Evolutionary conservation across 2,329 filamentous ascomycete species (phyloP).

Genomic region (Fusarium concolor): DNA sequence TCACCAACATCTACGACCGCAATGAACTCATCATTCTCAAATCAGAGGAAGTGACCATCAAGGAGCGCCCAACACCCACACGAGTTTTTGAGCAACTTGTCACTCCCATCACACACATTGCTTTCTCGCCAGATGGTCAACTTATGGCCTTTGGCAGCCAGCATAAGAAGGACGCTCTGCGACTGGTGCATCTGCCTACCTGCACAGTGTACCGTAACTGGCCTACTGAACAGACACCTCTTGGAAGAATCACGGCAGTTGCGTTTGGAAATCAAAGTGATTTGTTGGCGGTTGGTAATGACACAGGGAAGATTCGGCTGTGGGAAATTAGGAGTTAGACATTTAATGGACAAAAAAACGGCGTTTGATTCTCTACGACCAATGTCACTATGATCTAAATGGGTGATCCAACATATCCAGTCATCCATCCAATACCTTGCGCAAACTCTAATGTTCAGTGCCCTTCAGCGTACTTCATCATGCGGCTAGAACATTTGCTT

Average conservation of each 20-base stretch:
- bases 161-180: constrained; percentile 88
- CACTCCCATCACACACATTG: constrained; percentile 82
- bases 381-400: background rate
- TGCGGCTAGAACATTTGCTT: constrained; percentile 1
- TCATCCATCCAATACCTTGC: background rate
- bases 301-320: constrained; percentile 85
- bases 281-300: constrained; percentile 87
- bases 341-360: constrained; percentile 37
- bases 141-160: constrained; percentile 86
- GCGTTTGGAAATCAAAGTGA: constrained; percentile 75
- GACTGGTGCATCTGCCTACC: constrained; percentile 88
- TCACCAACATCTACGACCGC: constrained; percentile 94
- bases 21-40: constrained; percentile 65
- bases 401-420: background rate
- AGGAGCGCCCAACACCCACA: constrained; percentile 76
- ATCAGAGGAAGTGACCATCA: constrained; percentile 63
- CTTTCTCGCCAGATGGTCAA: constrained; percentile 90
- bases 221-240: constrained; percentile 89
- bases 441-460: background rate
- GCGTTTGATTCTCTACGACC: constrained; percentile 29
- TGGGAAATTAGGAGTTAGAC: constrained; percentile 84
- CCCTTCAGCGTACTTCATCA: background rate
- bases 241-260: constrained; percentile 83
- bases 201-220: constrained; percentile 97
- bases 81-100: constrained; percentile 86